Percentiles rank a stretch among this genome's conserved stretches.
These are phyloP conservation scores for Chaetoscypha palmicola DNA, from an alignment of 2,329 filamentous ascomycete genomes.

Conservation along the genomic window DNA sequence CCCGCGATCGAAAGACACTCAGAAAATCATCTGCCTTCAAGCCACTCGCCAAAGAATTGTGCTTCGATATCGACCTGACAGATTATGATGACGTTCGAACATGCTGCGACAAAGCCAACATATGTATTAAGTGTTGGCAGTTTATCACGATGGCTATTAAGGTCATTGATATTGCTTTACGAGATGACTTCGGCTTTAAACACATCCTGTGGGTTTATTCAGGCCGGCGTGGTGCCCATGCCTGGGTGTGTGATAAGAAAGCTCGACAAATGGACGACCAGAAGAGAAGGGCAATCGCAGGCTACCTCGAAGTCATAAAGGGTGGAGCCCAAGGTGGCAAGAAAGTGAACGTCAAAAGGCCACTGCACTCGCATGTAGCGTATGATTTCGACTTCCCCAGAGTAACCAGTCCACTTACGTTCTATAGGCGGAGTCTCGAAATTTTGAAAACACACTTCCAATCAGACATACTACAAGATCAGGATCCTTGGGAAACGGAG, in stretches of 20 bases:
- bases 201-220: conserved; percentile 99
- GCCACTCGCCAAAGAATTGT: conserved; percentile 85
- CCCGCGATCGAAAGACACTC: conserved; percentile 83
- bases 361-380: conserved; percentile 82
- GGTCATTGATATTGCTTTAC: conserved; percentile 76
- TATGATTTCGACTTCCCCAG: conserved; percentile 34
- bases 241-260: conserved; percentile 92
- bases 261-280: conserved; percentile 80
- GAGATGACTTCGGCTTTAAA: conserved; percentile 93
- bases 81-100: conserved; percentile 97
- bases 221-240: conserved; percentile 90
- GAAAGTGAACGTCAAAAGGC: conserved; percentile 75
- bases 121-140: conserved; percentile 90
- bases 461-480: conserved; percentile 69
- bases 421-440: conserved; percentile 66
- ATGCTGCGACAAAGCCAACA: conserved; percentile 88
- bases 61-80: conserved; percentile 99
- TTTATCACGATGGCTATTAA: conserved; percentile 99
- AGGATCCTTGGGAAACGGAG: conserved; percentile 73
- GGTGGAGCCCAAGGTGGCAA: conserved; percentile 82
- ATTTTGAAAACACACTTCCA: conserved; percentile 81
- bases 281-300: conserved; percentile 75
- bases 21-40: conserved; percentile 76
- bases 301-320: conserved; percentile 84
- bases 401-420: conserved; percentile 6